Evolutionary conservation across 2,329 filamentous ascomycete genomes (phyloP).

Genomic region (Aspergillus hiratsukae): DNA sequence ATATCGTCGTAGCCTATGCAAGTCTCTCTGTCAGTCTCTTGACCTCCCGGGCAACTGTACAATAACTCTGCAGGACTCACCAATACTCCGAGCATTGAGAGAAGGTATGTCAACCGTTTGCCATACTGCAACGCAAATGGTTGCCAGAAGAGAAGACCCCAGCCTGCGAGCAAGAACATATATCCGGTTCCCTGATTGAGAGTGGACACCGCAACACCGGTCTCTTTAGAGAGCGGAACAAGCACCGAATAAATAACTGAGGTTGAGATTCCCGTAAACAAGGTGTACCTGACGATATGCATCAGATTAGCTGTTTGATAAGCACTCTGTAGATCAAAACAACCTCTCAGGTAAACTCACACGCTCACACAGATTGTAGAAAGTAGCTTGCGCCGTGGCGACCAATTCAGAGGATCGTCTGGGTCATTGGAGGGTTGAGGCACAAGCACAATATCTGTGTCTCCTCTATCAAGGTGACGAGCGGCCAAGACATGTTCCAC

Average conservation of each 20-base stretch:
- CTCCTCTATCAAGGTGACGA: conserved; percentile 25
- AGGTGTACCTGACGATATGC: conserved; percentile 30
- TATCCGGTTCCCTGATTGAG: conserved; percentile 39
- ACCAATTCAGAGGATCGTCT: conserved; percentile 47
- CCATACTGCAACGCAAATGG: conserved; percentile 45
- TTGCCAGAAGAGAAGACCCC: conserved; percentile 46
- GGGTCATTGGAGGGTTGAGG: conserved; percentile 43
- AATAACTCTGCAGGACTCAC: conserved; percentile 14
- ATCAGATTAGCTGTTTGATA: neutral
- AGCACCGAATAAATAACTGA: conserved; percentile 40
- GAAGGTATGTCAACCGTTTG: conserved; percentile 32
- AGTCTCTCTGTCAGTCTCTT: conserved; percentile 2
- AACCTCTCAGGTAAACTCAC: conserved; percentile 16
- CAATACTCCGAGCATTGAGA: conserved; percentile 30
- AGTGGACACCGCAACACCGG: conserved; percentile 30
- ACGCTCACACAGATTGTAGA: conserved; percentile 42
- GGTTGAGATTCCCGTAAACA: conserved; percentile 34
- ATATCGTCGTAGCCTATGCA: conserved; percentile 23
- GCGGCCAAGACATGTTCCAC: conserved; percentile 30
- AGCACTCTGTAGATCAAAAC: neutral
- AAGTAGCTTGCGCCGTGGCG: conserved; percentile 38
- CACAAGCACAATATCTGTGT: conserved; percentile 39
- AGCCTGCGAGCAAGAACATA: conserved; percentile 42
- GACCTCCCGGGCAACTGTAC: neutral
- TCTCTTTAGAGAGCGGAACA: conserved; percentile 32